Base-by-base conservation (phyloP, 345 rosid species). In the Punica granatum region DNA sequence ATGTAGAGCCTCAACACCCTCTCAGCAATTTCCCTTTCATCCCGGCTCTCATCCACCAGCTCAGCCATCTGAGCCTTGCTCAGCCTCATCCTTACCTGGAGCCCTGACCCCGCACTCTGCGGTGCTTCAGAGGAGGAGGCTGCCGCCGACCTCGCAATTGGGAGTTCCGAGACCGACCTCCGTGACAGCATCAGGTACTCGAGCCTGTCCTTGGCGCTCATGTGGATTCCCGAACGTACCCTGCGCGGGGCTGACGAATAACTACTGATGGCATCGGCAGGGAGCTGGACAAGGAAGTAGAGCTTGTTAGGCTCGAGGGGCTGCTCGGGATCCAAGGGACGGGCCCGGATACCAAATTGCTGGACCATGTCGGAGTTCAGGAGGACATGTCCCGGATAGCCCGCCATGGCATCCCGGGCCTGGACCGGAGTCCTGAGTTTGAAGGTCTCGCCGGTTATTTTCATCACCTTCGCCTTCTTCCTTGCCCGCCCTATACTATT, bases 191-290 rank as follows among this genome's bases (percentile, higher is more conserved):
- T 91, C 66, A 94, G 78, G 67, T 74, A 79, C 69, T 94, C 99
- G 18, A 94, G 80, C 81, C 99, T 56, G 65, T 94, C 99, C 79
- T 86, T 89, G 7, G 99, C 99, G 19, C 85, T 81, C 78, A 94
- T 81, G 67, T 80, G 85, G 9, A 94, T 81, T 5, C 86, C 97
- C 0, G 99, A 94, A 65, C 81, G 81, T 4, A 78, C 98, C 73
- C 97, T 74, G 70, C 99, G 84, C 0, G 97, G 86, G 1, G 69
- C 44, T 15, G 37, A 73, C 49, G 6, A 14, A 11, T 15, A 14
- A 23, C 0, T 26, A 18, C 32, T 37, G 25, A 12, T 23, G 30
- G 7, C 28, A 25, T 18, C 7, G 14, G 21, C 28, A 0, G 99
- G 98, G 14, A 91, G 72, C 75, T 94, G 92, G 1, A 91, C 93